phyloP scores from a whole-genome alignment of 148 eudicot species.

The Silene uniflora region DNA sequence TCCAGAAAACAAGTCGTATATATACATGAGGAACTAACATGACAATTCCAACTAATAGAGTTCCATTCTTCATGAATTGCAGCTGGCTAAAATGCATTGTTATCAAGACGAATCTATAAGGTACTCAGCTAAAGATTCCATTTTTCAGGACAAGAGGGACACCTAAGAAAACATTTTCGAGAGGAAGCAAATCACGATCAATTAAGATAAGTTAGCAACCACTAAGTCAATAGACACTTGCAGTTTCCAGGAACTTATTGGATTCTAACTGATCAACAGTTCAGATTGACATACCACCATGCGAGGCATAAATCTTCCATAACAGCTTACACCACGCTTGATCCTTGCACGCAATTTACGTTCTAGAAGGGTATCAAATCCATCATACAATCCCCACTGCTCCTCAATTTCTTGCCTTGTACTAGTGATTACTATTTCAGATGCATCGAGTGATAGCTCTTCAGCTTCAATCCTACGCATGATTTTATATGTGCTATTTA shows the following conservation, averaged over 20 bases:
- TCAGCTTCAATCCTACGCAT: conserved; percentile 73
- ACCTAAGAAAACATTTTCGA: no score
- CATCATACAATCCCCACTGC: conserved; percentile 73
- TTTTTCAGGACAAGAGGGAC: no score
- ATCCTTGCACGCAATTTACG: conserved; percentile 84
- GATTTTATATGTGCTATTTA: conserved; percentile 52
- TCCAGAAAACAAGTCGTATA: no score
- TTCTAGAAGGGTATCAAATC: conserved; percentile 74
- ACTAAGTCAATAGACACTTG: background rate
- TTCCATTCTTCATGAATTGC: no score
- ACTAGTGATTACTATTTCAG: conserved; percentile 69
- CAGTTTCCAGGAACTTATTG: background rate
- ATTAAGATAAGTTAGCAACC: background rate
- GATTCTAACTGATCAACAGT: background rate
- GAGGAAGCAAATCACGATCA: background rate
- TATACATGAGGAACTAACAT: no score
- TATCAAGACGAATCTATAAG: no score
- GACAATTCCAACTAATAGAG: background rate
- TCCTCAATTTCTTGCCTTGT: conserved; percentile 72
- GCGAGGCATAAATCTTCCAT: conserved; percentile 92
- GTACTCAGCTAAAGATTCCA: no score
- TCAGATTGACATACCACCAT: conserved; percentile 62
- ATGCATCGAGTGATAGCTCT: conserved; percentile 65
- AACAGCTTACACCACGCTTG: conserved; percentile 84
- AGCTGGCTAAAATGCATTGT: no score